phyloP scores from a whole-genome alignment of 768 basidiomycete species.

The Mycena pura region DNA sequence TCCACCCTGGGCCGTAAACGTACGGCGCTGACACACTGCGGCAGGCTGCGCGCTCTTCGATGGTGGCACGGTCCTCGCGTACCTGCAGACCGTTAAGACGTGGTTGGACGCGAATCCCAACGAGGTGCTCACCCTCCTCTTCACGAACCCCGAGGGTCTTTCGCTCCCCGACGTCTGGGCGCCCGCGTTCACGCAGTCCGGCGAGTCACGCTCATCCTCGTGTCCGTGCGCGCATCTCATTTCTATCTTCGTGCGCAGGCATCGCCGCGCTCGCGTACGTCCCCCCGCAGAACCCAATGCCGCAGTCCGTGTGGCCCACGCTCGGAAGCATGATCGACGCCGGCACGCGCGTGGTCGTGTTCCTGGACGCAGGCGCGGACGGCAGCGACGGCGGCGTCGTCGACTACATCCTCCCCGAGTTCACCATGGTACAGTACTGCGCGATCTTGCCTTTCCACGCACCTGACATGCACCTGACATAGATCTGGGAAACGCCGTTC shows the following conservation, averaged over 20 bases:
- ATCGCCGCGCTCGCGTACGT: conserved; percentile 56
- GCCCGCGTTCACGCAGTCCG: conserved; percentile 55
- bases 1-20: background rate
- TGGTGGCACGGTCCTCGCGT: conserved; percentile 55
- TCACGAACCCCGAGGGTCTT: conserved; percentile 69
- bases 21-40: background rate
- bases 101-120: conserved; percentile 68
- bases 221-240: conserved; percentile 24
- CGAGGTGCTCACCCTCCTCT: conserved; percentile 69
- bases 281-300: conserved; percentile 53
- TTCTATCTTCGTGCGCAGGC: conserved; percentile 32
- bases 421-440: conserved; percentile 50
- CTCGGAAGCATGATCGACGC: conserved; percentile 66
- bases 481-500: conserved; percentile 69
- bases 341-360: conserved; percentile 66
- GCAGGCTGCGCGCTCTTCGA: conserved; percentile 58
- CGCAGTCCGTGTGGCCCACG: conserved; percentile 64
- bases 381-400: conserved; percentile 43
- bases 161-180: conserved; percentile 57
- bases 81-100: conserved; percentile 58
- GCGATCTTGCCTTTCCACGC: background rate
- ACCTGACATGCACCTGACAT: background rate
- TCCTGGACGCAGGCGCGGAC: conserved; percentile 60
- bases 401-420: conserved; percentile 65
- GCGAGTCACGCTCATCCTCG: too few relatives aligned